Evolutionary conservation across 1,284 basidiomycete genomes (phyloP).

Genomic region (Xanthoconium separans): DNA sequence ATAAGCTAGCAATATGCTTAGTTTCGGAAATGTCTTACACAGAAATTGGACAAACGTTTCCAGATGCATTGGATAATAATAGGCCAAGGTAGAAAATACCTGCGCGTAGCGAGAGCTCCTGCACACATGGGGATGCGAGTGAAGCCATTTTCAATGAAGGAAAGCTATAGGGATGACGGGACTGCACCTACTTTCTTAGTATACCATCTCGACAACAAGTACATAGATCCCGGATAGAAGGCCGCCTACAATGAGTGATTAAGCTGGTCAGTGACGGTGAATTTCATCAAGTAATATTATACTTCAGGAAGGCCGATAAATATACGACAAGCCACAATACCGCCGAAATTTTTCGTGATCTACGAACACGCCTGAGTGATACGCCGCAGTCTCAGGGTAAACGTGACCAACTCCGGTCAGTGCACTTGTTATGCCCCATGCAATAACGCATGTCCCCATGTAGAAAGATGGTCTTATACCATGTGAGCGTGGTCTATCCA

Average conservation of each 20-base stretch:
- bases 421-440: slow-evolving; percentile 62
- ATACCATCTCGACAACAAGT: slow-evolving; percentile 65
- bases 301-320: slow-evolving; percentile 67
- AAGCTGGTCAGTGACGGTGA: neutral
- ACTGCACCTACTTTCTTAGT: slow-evolving; percentile 48
- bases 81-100: slow-evolving; percentile 68
- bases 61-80: slow-evolving; percentile 76
- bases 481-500: neutral
- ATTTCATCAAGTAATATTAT: neutral
- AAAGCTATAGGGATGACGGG: neutral
- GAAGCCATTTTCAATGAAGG: neutral
- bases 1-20: slow-evolving; percentile 42
- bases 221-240: slow-evolving; percentile 64
- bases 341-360: slow-evolving; percentile 54
- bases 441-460: slow-evolving; percentile 58
- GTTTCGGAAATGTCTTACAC: neutral
- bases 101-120: slow-evolving; percentile 69
- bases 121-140: neutral
- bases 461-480: slow-evolving; percentile 55
- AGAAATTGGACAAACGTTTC: slow-evolving; percentile 46
- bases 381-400: neutral
- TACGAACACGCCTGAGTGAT: slow-evolving; percentile 23
- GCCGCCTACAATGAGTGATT: slow-evolving; percentile 40
- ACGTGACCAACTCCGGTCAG: slow-evolving; percentile 52
- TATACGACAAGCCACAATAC: slow-evolving; percentile 56